Percentiles rank a stretch among this genome's conserved stretches.
phyloP scores from a whole-genome alignment of 441 rosid species.

The Viola pubescens region DNA sequence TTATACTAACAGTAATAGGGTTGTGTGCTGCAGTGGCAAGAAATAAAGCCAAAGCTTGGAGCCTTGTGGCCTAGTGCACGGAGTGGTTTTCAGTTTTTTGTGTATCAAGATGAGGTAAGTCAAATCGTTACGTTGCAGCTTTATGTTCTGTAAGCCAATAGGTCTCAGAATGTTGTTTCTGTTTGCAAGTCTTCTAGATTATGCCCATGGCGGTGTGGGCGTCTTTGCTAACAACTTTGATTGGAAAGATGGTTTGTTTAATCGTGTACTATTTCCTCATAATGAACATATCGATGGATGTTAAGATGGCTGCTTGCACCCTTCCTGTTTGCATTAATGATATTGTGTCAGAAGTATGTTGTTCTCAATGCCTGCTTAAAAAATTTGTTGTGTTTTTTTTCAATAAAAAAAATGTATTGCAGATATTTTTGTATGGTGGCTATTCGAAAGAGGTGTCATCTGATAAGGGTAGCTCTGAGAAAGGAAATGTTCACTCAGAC shows the following conservation, averaged over 20 bases:
- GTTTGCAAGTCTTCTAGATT: neutral
- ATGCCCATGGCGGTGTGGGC: neutral
- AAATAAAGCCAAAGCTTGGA: slow-evolving; percentile 88
- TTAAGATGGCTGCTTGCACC: no score
- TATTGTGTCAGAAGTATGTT: no score
- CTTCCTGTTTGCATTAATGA: no score
- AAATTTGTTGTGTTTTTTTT: neutral
- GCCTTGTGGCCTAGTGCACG: slow-evolving; percentile 94
- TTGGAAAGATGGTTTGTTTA: neutral
- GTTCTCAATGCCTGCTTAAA: no score
- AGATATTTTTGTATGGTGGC: slow-evolving; percentile 90
- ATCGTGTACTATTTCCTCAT: neutral
- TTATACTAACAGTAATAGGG: slow-evolving; percentile 15
- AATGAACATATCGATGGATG: no score
- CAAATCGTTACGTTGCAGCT: neutral
- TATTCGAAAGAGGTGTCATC: slow-evolving; percentile 88
- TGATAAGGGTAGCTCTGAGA: slow-evolving; percentile 71
- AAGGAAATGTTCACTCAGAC: slow-evolving; percentile 86
- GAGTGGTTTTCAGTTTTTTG: slow-evolving; percentile 89
- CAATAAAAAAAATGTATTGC: slow-evolving; percentile 16
- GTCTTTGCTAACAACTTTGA: neutral
- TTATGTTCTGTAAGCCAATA: neutral
- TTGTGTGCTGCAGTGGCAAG: slow-evolving; percentile 77
- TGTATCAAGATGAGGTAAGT: slow-evolving; percentile 82
- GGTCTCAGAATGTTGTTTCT: slow-evolving; percentile 1